Percentiles rank a stretch among this genome's conserved stretches.
These are phyloP conservation scores for Petunia axillaris DNA, from an alignment of 257 asterid species.

Conservation along the genomic window DNA sequence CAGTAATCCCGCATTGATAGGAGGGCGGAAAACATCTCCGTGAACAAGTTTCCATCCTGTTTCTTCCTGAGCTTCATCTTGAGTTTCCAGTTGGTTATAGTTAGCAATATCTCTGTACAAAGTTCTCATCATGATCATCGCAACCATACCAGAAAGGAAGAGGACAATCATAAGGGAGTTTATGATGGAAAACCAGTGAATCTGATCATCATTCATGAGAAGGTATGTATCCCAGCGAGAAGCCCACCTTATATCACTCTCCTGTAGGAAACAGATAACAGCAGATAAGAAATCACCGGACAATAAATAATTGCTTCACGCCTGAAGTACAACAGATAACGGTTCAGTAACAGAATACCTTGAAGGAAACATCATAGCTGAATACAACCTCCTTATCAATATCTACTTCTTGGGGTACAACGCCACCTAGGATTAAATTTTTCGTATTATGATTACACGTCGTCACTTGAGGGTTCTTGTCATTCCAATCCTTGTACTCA, in stretches of 20 bases:
- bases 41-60: slow-evolving; percentile 92
- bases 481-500: slow-evolving; percentile 79
- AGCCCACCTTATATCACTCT: slow-evolving; percentile 85
- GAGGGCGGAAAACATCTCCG: slow-evolving; percentile 79
- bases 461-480: slow-evolving; percentile 70
- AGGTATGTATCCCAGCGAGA: slow-evolving; percentile 94
- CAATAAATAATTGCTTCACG: not conserved
- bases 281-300: slow-evolving; percentile 20
- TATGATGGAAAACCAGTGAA: slow-evolving; percentile 90
- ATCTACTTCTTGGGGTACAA: slow-evolving; percentile 82
- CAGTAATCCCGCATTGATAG: slow-evolving; percentile 63
- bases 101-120: slow-evolving; percentile 86
- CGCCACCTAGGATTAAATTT: slow-evolving; percentile 65
- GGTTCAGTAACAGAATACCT: slow-evolving; percentile 43
- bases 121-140: slow-evolving; percentile 96
- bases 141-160: slow-evolving; percentile 91
- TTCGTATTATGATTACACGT: slow-evolving; percentile 79
- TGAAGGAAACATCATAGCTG: slow-evolving; percentile 72
- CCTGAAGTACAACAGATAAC: not conserved
- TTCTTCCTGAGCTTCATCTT: slow-evolving; percentile 92
- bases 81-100: slow-evolving; percentile 82
- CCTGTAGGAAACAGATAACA: slow-evolving; percentile 41
- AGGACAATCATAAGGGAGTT: slow-evolving; percentile 90
- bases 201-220: slow-evolving; percentile 90
- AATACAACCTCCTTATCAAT: slow-evolving; percentile 64